Base-by-base conservation (phyloP, 75 land plant species). In the Chamaecyparis obtusa region DNA sequence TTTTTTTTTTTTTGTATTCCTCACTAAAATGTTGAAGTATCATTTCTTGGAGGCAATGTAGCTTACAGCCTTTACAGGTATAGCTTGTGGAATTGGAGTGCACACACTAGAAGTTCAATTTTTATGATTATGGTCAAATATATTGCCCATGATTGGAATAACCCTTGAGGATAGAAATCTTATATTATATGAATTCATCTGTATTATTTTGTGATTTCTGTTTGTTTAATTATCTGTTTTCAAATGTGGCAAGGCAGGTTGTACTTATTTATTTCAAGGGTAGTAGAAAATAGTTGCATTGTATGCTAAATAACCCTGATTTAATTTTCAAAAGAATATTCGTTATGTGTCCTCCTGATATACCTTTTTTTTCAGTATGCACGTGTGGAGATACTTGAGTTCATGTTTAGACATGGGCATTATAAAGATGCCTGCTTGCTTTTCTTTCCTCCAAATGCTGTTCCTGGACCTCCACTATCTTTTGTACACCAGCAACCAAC, bases 331-430 rank as follows among this genome's bases (percentile, higher is more conserved):
- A 19, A 21, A 39, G 24, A 10, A 78, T 78, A 78, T 41, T 41
- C 3, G 8, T 39, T 19, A 37, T 30, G 6, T 84, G 48, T 84
- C 85, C 33, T 30, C 46, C 87, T 81, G n/a, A 35, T 83, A 55
- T 86, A 36, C 49, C 16, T 71, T 69, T n/a, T 85, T 56, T 39
- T 72, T 88, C 96, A 98, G 99, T 96, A 95, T 94, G 94, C 93
- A 39, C 94, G 95, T 13, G 92, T 79, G 86, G 92, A 94, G 39
- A 88, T 97, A 88, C 94, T 98, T 78, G 87, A 51, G 24, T 98
- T 98, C 88, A 96, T 97, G 99, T 98, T 98, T 86, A 87, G 89
- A 88, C 99, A 98, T 92, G 95, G 99, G 33, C 99, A 90, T 51
- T 98, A 94, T 72, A 87, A 69, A 16, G 99, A 97, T n/a, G 99